Percentiles rank a stretch among this genome's conserved stretches.
Conservation (phyloP, 2,329 filamentous ascomycete genomes). For the Triangularia verruculosa region DNA sequence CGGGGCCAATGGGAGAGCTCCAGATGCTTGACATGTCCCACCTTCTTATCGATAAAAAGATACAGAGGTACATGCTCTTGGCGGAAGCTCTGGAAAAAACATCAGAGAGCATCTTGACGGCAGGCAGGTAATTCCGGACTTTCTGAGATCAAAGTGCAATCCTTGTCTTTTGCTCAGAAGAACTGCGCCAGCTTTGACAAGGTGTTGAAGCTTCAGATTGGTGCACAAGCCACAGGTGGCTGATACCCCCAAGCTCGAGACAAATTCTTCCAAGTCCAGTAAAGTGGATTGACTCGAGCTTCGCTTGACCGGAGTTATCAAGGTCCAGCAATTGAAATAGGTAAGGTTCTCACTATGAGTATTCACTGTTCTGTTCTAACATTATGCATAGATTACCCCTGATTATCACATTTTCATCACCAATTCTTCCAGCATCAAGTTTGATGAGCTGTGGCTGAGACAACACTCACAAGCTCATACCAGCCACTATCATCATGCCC, state of each 20-base stretch:
- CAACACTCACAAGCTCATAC: background rate
- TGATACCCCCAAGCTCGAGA: slow-evolving; percentile 12
- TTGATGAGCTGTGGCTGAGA: background rate
- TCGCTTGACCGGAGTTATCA: background rate
- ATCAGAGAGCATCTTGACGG: background rate
- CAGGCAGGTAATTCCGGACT: background rate
- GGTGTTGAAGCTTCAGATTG: background rate
- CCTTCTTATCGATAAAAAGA: background rate
- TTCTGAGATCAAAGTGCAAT: background rate
- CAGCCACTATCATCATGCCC: slow-evolving; percentile 34
- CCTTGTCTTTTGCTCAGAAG: background rate
- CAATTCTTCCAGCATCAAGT: background rate
- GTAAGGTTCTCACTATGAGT: slow-evolving; percentile 6
- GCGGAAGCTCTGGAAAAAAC: background rate
- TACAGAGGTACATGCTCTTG: background rate
- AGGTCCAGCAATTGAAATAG: background rate
- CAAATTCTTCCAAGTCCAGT: background rate
- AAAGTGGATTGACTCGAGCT: background rate
- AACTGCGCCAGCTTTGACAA: background rate
- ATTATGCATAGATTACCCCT: background rate
- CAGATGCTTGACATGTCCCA: background rate
- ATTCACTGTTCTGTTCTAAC: background rate
- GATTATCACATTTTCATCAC: background rate
- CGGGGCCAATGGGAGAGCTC: slow-evolving; percentile 19
- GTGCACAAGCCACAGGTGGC: slow-evolving; percentile 24